Evolutionary conservation across 2,329 filamentous ascomycete genomes (phyloP).

Genomic region (Pseudogymnoascus sp.): DNA sequence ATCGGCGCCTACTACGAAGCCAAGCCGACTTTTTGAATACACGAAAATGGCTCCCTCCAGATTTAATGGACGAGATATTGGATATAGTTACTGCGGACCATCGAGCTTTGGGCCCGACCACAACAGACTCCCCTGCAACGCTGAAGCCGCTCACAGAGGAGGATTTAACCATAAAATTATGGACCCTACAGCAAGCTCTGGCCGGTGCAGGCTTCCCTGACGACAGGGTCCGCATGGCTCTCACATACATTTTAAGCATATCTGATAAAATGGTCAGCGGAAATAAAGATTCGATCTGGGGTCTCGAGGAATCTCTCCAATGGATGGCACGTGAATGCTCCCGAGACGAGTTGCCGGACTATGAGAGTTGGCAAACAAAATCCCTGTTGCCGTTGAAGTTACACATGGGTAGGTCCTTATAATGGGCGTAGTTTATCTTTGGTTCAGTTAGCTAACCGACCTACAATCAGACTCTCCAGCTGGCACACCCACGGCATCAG

Average conservation of each 20-base stretch:
- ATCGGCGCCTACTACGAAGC: slow-evolving; percentile 70
- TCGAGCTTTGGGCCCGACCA: slow-evolving; percentile 40
- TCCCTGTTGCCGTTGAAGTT: slow-evolving; percentile 19
- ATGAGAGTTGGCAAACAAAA: slow-evolving; percentile 44
- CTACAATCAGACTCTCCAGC: slow-evolving; percentile 23
- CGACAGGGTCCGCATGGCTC: slow-evolving; percentile 52
- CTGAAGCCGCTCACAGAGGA: slow-evolving; percentile 61
- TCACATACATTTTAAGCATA: slow-evolving; percentile 62
- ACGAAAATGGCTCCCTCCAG: slow-evolving; percentile 71
- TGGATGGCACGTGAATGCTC: slow-evolving; percentile 79
- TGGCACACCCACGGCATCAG: slow-evolving; percentile 27
- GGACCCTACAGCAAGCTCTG: slow-evolving; percentile 74
- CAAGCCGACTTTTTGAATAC: slow-evolving; percentile 69
- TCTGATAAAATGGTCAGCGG: slow-evolving; percentile 52
- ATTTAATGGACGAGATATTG: slow-evolving; percentile 71
- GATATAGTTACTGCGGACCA: slow-evolving; percentile 63
- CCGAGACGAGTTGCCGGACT: slow-evolving; percentile 62
- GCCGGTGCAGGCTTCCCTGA: slow-evolving; percentile 60
- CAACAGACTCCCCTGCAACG: slow-evolving; percentile 24
- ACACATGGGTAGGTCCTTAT: slow-evolving; percentile 23
- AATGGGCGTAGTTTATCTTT: neutral
- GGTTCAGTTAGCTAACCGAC: slow-evolving; percentile 12
- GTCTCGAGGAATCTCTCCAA: slow-evolving; percentile 78
- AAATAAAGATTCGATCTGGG: slow-evolving; percentile 67
- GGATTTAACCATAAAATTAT: slow-evolving; percentile 70